phyloP scores from a whole-genome alignment of 257 asterid genomes.

The Solanum tacnaense region DNA sequence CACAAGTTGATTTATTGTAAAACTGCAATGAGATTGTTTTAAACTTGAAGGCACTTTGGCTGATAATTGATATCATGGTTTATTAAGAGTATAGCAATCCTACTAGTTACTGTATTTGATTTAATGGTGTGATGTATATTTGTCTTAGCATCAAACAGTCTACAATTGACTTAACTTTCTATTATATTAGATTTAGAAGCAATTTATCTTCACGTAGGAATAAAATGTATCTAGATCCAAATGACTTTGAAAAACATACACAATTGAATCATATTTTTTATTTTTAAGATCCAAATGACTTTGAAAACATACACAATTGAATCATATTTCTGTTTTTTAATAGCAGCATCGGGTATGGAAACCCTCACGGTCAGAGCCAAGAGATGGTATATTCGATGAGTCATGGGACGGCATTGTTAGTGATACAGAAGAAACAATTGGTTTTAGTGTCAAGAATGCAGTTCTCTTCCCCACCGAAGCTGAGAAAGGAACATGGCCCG shows the following conservation, averaged over 20 bases:
- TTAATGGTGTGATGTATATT: background rate
- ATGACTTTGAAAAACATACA: background rate
- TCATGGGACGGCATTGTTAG: constrained; percentile 16
- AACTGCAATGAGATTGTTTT: background rate
- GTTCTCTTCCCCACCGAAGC: constrained; percentile 90
- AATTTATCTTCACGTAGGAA: background rate
- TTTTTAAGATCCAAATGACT: background rate
- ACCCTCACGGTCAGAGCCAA: constrained; percentile 44
- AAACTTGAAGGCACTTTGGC: background rate
- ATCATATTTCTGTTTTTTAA: background rate
- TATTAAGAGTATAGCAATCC: background rate
- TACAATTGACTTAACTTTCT: background rate
- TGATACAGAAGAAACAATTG: constrained; percentile 70
- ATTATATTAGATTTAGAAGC: background rate
- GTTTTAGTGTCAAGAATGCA: constrained; percentile 85
- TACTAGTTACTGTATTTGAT: background rate
- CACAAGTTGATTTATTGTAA: background rate
- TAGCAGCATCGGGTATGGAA: constrained; percentile 84
- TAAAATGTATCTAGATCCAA: background rate
- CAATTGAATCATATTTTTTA: background rate
- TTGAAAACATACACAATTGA: background rate
- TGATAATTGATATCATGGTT: background rate
- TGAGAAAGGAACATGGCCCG: constrained; percentile 95
- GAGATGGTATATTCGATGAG: constrained; percentile 27
- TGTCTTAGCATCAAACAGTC: background rate